Conservation (phyloP, 2,329 filamentous ascomycete species). For the Penicillium polonicum region DNA sequence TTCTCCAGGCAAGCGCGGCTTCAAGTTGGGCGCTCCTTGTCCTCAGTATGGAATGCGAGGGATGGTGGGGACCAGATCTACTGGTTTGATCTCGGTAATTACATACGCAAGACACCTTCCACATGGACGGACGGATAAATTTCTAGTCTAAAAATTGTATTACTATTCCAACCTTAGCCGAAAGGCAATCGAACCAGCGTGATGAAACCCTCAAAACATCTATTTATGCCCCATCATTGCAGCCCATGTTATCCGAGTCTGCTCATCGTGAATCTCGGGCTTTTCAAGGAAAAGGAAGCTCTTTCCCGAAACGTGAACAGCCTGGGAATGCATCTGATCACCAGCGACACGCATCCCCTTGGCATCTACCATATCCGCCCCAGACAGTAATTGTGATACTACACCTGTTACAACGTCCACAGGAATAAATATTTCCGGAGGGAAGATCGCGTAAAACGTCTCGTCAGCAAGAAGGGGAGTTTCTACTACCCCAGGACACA, state of each 20-base stretch:
- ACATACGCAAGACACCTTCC: background rate
- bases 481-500: slow-evolving; percentile 30
- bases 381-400: slow-evolving; percentile 5
- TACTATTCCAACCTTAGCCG: background rate
- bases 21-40: background rate
- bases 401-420: slow-evolving; percentile 6
- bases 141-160: background rate
- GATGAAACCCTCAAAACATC: background rate
- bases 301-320: slow-evolving; percentile 26
- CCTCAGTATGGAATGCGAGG: slow-evolving; percentile 8
- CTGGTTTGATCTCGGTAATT: slow-evolving; percentile 11
- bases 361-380: slow-evolving; percentile 13
- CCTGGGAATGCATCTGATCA: slow-evolving; percentile 24
- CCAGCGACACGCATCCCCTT: slow-evolving; percentile 10
- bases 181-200: background rate
- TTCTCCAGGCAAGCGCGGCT: slow-evolving; percentile 15
- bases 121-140: background rate
- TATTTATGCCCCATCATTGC: slow-evolving; percentile 9
- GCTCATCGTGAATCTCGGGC: slow-evolving; percentile 25
- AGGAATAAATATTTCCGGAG: slow-evolving; percentile 14
- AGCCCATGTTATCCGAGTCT: background rate
- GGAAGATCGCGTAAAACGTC: slow-evolving; percentile 39
- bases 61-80: slow-evolving; percentile 4
- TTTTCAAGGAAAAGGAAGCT: slow-evolving; percentile 25
- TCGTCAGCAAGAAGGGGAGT: slow-evolving; percentile 36